Base-by-base conservation (phyloP, 208 protist genomes). In the Polymyxa betae region DNA sequence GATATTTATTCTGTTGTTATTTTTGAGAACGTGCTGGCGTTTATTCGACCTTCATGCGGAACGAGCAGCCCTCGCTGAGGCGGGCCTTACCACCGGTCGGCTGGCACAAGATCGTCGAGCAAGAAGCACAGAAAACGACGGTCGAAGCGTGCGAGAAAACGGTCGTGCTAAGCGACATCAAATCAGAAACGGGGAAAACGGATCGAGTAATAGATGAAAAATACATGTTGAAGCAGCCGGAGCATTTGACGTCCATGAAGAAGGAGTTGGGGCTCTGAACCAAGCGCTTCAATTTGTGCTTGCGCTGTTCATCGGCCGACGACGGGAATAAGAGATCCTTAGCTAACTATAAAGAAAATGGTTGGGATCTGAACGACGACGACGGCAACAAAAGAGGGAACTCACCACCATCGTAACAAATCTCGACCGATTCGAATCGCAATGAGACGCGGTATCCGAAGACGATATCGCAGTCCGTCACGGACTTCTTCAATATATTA, bases 241-340 rank as follows among this genome's bases (percentile, higher is more conserved):
- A 96, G 96, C 98, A 99, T 95, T 98, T 98, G 45, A 99, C 98
- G 89, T 99, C 98, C 96, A 99, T 97, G 95, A 99, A 99, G 96
- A 96, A 99, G n/a, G 97, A 98, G 96, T 99, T 99, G 89, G 98
- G 98, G 92, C 95, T 95, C 95, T 98, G 98, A 68, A 99, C 97
- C 29, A 99, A 95, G 92, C 98, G 96, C 96, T 99, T 99, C 93
- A 98, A 96, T 97, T 99, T 99, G 97, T 99, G 98, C 94, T 97
- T 97, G 92, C 95, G 94, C 92, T 94, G 94, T 96, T 99, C 98
- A 35, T 94, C 90, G 92, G 96, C 95, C 89, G 95, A 94, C 91
- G 95, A 96, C 89, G 98, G 98, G 96, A 99, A 96, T 52, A 98
- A 97, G 91, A 99, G 96, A 95, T 99, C 98, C 44, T 95, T 93